Conservation (phyloP, 768 basidiomycete species). For the Tulasnella sp. region DNA sequence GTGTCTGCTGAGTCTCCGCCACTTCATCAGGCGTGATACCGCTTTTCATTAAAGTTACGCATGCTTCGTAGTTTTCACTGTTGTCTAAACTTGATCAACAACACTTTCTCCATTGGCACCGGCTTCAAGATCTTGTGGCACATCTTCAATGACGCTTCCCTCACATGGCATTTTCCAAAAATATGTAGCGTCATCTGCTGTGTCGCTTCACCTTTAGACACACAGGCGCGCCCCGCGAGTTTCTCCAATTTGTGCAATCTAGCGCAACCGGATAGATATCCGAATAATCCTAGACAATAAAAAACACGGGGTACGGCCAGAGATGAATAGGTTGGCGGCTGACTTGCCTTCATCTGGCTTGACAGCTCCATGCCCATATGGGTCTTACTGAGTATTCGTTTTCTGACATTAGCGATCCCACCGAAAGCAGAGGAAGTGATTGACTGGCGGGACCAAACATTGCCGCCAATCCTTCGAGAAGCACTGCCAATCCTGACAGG, state of each 20-base stretch:
- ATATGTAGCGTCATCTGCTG: background rate
- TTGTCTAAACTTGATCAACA: background rate
- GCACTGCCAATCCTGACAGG: background rate
- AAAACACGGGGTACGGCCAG: no score
- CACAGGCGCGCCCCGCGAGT: no score
- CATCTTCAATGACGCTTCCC: no score
- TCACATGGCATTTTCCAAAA: background rate
- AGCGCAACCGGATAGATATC: background rate
- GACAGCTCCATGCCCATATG: no score
- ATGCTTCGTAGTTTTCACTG: background rate
- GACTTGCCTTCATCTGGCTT: no score
- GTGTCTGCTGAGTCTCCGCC: background rate
- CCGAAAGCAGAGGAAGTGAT: no score
- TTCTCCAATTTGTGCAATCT: background rate
- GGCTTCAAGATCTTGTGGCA: no score
- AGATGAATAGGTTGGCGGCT: no score
- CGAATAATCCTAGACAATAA: no score
- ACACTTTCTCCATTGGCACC: no score
- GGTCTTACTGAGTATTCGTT: background rate
- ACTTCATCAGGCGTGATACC: slow-evolving; percentile 1
- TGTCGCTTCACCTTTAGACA: background rate
- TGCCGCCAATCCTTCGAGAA: background rate
- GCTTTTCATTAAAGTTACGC: slow-evolving; percentile 14
- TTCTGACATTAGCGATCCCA: background rate
- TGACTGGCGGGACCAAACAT: background rate